phyloP scores from a whole-genome alignment of 2,329 filamentous ascomycete genomes.

The Achaetomium macrosporum region DNA sequence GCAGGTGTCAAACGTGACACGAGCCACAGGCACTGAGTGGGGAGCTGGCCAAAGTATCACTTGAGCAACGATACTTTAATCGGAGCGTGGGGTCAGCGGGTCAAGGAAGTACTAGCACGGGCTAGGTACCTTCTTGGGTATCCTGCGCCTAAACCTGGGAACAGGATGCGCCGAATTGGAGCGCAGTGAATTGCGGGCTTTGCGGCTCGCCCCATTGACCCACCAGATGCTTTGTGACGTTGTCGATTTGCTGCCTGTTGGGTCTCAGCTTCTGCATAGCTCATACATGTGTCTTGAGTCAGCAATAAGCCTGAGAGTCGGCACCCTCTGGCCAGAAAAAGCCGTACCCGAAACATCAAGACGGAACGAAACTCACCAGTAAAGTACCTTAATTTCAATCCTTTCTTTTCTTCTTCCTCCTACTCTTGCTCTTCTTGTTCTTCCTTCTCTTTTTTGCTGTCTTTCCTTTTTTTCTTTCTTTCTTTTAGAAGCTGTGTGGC shows the following conservation, averaged over 20 bases:
- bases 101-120: background rate
- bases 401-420: no score
- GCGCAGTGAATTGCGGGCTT: background rate
- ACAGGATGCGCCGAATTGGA: background rate
- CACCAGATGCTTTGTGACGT: slow-evolving; percentile 26
- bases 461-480: no score
- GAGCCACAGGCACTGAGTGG: slow-evolving; percentile 14
- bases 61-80: background rate
- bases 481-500: no score
- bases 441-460: no score
- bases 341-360: no score
- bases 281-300: background rate
- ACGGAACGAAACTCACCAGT: no score
- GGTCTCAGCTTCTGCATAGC: slow-evolving; percentile 6
- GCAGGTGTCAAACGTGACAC: slow-evolving; percentile 24
- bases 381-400: no score
- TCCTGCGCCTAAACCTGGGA: slow-evolving; percentile 2
- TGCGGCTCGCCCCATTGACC: slow-evolving; percentile 16
- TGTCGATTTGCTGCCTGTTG: slow-evolving; percentile 29
- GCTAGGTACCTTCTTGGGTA: slow-evolving; percentile 6
- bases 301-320: background rate
- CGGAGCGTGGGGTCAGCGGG: no score
- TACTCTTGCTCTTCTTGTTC: no score
- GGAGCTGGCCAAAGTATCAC: slow-evolving; percentile 13
- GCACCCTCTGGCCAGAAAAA: no score